Conservation (phyloP, 148 eudicot genomes). For the Camellia granthamiana region DNA sequence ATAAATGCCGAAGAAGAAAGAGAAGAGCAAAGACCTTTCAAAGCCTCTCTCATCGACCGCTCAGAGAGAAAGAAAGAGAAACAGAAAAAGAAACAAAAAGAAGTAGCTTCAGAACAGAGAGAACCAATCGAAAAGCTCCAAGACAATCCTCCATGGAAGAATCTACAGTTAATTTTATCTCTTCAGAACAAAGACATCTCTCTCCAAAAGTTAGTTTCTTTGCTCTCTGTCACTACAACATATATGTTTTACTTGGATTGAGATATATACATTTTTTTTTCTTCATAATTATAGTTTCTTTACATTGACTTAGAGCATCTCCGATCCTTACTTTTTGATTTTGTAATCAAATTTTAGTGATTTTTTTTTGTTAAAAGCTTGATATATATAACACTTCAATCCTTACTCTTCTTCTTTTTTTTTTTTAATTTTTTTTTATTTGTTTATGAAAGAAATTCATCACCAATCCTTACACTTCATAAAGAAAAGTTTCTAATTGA, state of each 20-base stretch:
- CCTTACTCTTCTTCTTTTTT: too few relatives aligned
- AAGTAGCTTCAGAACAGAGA: background rate
- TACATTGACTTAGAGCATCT: background rate
- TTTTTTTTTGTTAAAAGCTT: too few relatives aligned
- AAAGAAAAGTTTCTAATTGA: too few relatives aligned
- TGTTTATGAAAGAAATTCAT: too few relatives aligned
- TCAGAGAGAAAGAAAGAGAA: slow-evolving; percentile 4
- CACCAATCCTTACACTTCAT: too few relatives aligned
- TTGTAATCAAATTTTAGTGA: too few relatives aligned
- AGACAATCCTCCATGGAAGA: slow-evolving; percentile 56
- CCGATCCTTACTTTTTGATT: too few relatives aligned
- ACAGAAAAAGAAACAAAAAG: background rate
- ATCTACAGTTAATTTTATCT: slow-evolving; percentile 54
- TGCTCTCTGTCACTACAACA: background rate
- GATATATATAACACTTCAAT: too few relatives aligned
- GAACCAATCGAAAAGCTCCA: slow-evolving; percentile 3
- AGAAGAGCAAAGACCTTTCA: slow-evolving; percentile 5
- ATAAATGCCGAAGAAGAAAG: slow-evolving; percentile 11
- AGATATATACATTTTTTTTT: background rate
- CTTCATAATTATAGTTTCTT: background rate
- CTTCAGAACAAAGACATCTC: slow-evolving; percentile 45
- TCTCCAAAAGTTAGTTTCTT: slow-evolving; percentile 35
- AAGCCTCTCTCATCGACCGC: slow-evolving; percentile 8
- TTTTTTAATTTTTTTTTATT: too few relatives aligned
- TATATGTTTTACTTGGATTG: background rate